Conservation (phyloP, 1,139 yeast genomes). For the Nakaseomyces kungkrabaensis region DNA sequence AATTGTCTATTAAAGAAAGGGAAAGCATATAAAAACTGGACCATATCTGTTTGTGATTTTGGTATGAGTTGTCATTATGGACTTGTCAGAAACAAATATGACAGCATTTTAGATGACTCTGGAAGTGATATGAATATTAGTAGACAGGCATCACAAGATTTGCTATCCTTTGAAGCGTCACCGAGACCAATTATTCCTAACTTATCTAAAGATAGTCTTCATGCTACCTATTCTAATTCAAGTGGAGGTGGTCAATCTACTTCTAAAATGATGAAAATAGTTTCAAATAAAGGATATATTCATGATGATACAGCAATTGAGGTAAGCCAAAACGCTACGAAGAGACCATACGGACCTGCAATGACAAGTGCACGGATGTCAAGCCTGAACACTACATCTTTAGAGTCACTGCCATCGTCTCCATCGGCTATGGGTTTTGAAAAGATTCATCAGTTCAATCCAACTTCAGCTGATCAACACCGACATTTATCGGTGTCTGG, state of each 20-base stretch:
- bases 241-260: not conserved
- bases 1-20: slow-evolving; percentile 49
- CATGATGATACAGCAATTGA: slow-evolving; percentile 30
- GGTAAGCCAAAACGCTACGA: slow-evolving; percentile 13
- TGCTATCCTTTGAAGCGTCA: slow-evolving; percentile 7
- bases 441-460: not conserved
- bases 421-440: not conserved
- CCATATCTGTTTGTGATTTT: slow-evolving; percentile 65
- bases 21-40: slow-evolving; percentile 32
- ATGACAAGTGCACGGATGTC: not conserved
- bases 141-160: slow-evolving; percentile 25
- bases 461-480: not conserved
- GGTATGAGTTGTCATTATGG: slow-evolving; percentile 51
- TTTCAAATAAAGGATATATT: slow-evolving; percentile 17
- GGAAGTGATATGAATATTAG: not conserved
- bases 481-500: not conserved
- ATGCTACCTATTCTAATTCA: not conserved
- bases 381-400: not conserved
- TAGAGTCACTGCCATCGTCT: slow-evolving; percentile 1
- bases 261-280: slow-evolving; percentile 16
- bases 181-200: not conserved
- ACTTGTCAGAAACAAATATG: not conserved
- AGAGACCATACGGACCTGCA: not conserved
- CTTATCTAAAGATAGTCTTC: not conserved
- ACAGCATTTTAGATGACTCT: slow-evolving; percentile 9